Conservation (phyloP, 1,284 basidiomycete genomes). For the Pseudozyma thailandica region DNA sequence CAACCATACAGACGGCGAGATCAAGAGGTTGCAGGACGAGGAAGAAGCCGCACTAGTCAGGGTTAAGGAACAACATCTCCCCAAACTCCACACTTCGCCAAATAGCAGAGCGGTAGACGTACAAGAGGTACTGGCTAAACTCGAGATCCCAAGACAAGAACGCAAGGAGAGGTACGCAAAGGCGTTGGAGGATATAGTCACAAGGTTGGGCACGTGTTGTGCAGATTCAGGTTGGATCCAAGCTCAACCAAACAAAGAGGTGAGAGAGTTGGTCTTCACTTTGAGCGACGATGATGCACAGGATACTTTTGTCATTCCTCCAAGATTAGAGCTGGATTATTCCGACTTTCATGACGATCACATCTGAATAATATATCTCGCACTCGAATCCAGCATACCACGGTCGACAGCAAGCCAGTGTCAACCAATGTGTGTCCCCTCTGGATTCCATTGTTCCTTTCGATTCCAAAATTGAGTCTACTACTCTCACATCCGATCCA, state of each 20-base stretch:
- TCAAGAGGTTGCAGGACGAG: conserved; percentile 55
- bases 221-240: conserved; percentile 15
- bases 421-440: too few species aligned
- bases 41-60: conserved; percentile 44
- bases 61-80: neutral
- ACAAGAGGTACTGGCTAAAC: neutral
- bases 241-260: too few species aligned
- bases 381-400: neutral
- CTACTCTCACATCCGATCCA: neutral
- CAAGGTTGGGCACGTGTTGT: neutral
- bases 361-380: conserved; percentile 1
- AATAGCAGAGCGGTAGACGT: neutral
- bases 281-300: conserved; percentile 51
- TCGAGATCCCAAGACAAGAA: neutral
- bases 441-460: neutral
- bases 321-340: conserved; percentile 52
- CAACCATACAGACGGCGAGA: conserved; percentile 50
- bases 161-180: neutral
- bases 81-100: too few species aligned
- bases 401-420: neutral
- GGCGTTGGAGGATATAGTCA: conserved; percentile 1
- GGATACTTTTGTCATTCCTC: conserved; percentile 54
- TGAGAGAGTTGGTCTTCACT: conserved; percentile 10
- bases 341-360: conserved; percentile 42
- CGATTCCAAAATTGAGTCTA: neutral